Percentiles rank a stretch among this genome's conserved stretches.
These are phyloP conservation scores for Sporothrix pallida DNA, from an alignment of 2,329 filamentous ascomycete species.

Conservation along the genomic window DNA sequence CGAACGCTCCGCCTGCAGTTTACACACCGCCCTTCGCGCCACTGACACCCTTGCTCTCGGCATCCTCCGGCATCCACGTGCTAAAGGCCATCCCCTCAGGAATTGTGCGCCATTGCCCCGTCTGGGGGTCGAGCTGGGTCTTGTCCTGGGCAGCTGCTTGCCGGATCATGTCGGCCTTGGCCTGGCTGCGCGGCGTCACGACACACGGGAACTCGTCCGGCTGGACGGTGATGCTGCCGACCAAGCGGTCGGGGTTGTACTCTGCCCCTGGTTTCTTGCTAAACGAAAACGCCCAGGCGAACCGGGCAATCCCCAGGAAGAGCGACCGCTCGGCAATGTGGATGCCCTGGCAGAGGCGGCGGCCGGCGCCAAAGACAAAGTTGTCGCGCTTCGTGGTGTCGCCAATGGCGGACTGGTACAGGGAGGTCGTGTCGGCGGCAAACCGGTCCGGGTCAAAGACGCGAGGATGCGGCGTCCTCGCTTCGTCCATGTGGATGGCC, in stretches of 20 bases:
- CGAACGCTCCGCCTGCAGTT: background rate
- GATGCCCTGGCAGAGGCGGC: conserved; percentile 63
- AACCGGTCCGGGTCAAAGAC: conserved; percentile 53
- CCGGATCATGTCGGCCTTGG: conserved; percentile 20
- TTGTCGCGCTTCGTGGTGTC: conserved; percentile 53
- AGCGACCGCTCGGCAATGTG: conserved; percentile 58
- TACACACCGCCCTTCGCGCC: background rate
- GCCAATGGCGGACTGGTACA: conserved; percentile 42
- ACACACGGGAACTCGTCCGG: conserved; percentile 24
- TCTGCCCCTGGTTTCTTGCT: background rate
- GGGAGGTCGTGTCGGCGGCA: conserved; percentile 40
- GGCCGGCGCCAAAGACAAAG: conserved; percentile 61
- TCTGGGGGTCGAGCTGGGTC: conserved; percentile 19
- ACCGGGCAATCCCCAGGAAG: conserved; percentile 54
- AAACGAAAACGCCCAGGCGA: conserved; percentile 54
- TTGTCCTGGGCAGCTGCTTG: conserved; percentile 13
- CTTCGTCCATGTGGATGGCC: conserved; percentile 55
- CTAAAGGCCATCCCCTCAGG: conserved; percentile 32
- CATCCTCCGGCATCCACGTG: conserved; percentile 28
- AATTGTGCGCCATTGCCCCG: conserved; percentile 27
- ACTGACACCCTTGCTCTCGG: background rate
- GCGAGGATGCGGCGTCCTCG: conserved; percentile 49
- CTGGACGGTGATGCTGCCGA: conserved; percentile 28
- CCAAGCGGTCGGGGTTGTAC: conserved; percentile 22
- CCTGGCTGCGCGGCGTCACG: conserved; percentile 20